phyloP scores from a whole-genome alignment of 345 rosid genomes.

The Hibiscus mutabilis region DNA sequence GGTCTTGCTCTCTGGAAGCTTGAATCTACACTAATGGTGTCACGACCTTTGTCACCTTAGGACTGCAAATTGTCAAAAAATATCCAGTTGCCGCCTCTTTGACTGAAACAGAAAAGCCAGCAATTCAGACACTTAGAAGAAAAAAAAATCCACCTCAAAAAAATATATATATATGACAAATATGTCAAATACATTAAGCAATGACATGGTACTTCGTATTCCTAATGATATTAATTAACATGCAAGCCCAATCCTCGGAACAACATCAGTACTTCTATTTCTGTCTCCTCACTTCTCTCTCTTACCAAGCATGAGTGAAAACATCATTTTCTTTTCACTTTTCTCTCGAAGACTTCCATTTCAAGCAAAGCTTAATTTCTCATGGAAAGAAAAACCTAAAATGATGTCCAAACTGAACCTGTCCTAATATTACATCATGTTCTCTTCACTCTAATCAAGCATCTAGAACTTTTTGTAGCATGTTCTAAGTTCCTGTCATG shows the following conservation, averaged over 20 bases:
- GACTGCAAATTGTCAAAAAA: not conserved
- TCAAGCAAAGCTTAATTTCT: not conserved
- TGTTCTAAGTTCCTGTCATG: not conserved
- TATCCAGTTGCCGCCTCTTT: constrained; percentile 1
- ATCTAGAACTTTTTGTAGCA: not conserved
- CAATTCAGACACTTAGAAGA: not conserved
- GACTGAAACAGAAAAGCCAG: not conserved
- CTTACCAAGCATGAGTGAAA: not conserved
- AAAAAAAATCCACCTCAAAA: not conserved
- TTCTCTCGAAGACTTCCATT: not conserved
- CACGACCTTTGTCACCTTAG: not conserved
- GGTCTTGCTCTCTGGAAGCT: not conserved
- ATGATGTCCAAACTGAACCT: not conserved
- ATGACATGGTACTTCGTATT: not conserved
- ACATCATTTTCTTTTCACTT: not conserved
- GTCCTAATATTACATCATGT: not conserved
- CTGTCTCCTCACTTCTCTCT: not conserved
- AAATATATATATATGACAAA: not conserved
- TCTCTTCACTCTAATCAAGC: not conserved
- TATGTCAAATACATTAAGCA: not conserved
- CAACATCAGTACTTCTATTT: no score
- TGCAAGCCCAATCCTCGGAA: not conserved
- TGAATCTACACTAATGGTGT: not conserved
- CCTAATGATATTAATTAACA: not conserved
- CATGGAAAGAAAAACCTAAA: not conserved